These are phyloP conservation scores for Aspergillus pseudoglaucus DNA, from an alignment of 2,329 filamentous ascomycete genomes.

Conservation along the genomic window DNA sequence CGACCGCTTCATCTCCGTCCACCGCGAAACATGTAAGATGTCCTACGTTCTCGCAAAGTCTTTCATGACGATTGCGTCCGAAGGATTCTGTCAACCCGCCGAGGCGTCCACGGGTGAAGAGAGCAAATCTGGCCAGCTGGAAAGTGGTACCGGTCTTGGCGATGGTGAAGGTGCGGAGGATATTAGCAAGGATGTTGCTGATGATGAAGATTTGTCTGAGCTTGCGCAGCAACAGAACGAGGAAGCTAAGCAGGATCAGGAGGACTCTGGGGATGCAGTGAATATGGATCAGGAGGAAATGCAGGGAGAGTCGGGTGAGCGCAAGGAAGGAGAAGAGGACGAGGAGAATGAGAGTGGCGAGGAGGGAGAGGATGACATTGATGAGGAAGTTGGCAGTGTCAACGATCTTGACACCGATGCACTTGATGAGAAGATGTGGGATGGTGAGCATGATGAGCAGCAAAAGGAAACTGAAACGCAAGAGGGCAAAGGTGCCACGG, in stretches of 20 bases:
- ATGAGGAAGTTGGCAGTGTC: conserved; percentile 85
- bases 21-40: conserved; percentile 66
- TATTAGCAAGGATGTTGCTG: conserved; percentile 92
- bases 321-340: conserved; percentile 34
- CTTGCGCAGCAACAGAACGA: conserved; percentile 76
- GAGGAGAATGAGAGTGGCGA: conserved; percentile 58
- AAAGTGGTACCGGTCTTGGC: conserved; percentile 86
- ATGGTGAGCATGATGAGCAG: conserved; percentile 67
- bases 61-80: conserved; percentile 70
- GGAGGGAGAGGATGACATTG: conserved; percentile 63
- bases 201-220: conserved; percentile 88
- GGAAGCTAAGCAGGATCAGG: conserved; percentile 41
- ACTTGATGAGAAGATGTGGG: conserved; percentile 99
- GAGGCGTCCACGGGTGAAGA: conserved; percentile 69
- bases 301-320: conserved; percentile 72
- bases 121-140: conserved; percentile 69
- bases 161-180: conserved; percentile 94
- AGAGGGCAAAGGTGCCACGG: conserved; percentile 45
- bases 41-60: conserved; percentile 68
- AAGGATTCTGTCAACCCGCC: conserved; percentile 86
- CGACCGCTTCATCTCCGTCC: conserved; percentile 54
- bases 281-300: conserved; percentile 75
- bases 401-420: conserved; percentile 84
- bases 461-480: conserved; percentile 70
- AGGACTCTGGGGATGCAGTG: conserved; percentile 42